Evolutionary conservation across 306 rosid species (phyloP), one percentile per base, ranked within the genome.

Genomic region (Vicia faba): DNA sequence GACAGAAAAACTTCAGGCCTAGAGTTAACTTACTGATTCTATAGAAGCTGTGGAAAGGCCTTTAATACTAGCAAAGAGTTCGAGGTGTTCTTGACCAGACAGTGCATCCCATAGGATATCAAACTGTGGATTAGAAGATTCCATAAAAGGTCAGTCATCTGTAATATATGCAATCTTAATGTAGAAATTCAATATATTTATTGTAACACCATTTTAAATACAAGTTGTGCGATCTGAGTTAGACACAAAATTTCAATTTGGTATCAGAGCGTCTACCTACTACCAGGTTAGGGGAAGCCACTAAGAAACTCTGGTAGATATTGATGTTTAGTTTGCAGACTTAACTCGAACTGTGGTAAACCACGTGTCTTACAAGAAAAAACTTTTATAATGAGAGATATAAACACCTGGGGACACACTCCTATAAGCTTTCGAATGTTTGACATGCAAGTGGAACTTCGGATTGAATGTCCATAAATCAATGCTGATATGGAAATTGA

Each of bases 341-440:
- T 14, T 45, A 45, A 45, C 14, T 45, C 20, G 15, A 45, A 45
- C 19, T 5, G 4, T 43, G 48, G 59, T 15, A 68, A 35, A 12
- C 11, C 48, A 64, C 40, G 28, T 49, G 28, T 69, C 74, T 28
- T 45, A 14, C 44, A 78, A 28, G 23, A 75, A 61, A 18, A 73
- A 50, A 39, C 31, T 64, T 48, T 11, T 28, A 18, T 38, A 28
- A 26, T 63, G 35, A 61, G 77, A 48, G 78, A 62, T 49, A 64
- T 62, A 43, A n/a, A 56, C 65, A 92, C 98, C 98, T 92, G 98
- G 23, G 96, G 98, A 71, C 98, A 92, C 29, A 89, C 89, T 79
- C 98, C 96, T 48, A 89, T 82, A 33, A 83, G 39, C 82, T 79
- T 89, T 74, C 83, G 87, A 71, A 89, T 92, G 49, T 78, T 89